Evolutionary conservation across 306 rosid genomes (phyloP).

Genomic region (Abrus precatorius): DNA sequence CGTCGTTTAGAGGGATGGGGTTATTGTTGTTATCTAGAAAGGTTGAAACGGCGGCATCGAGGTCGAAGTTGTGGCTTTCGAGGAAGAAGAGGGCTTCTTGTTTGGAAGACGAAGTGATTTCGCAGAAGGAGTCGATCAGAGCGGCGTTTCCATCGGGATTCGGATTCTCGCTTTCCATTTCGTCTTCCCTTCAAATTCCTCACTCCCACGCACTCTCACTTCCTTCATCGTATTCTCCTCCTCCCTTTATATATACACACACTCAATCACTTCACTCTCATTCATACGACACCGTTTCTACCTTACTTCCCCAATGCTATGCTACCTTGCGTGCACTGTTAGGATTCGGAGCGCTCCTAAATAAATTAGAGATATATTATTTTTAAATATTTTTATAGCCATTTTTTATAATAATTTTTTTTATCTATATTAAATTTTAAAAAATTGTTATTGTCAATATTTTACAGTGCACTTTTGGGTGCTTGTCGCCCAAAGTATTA

Average conservation of each 20-base stretch:
- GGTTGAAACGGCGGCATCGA: constrained; percentile 90
- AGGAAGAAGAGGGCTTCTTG: constrained; percentile 86
- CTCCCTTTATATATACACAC: background rate
- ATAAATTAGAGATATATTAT: too few species aligned
- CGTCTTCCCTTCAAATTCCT: background rate
- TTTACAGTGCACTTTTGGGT: too few species aligned
- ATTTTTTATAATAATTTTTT: too few species aligned
- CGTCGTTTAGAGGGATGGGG: too few species aligned
- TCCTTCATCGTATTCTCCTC: too few species aligned
- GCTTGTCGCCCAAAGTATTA: too few species aligned
- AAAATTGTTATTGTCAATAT: too few species aligned
- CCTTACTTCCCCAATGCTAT: too few species aligned
- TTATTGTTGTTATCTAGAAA: constrained; percentile 60
- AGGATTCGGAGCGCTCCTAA: too few species aligned
- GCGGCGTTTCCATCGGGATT: constrained; percentile 46
- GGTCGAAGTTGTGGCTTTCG: constrained; percentile 86
- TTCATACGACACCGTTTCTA: background rate
- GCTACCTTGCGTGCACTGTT: too few species aligned
- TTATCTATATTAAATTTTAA: too few species aligned
- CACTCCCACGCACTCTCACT: background rate
- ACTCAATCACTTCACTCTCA: background rate
- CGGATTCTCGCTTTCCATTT: constrained; percentile 51
- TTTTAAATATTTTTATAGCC: too few species aligned
- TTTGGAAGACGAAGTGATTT: constrained; percentile 78
- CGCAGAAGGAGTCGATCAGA: constrained; percentile 73